A percentile compares a stretch with the other conserved stretches of the same genome.
Evolutionary conservation across 148 eudicot species (phyloP).

Genomic region (Euryodendron excelsum): DNA sequence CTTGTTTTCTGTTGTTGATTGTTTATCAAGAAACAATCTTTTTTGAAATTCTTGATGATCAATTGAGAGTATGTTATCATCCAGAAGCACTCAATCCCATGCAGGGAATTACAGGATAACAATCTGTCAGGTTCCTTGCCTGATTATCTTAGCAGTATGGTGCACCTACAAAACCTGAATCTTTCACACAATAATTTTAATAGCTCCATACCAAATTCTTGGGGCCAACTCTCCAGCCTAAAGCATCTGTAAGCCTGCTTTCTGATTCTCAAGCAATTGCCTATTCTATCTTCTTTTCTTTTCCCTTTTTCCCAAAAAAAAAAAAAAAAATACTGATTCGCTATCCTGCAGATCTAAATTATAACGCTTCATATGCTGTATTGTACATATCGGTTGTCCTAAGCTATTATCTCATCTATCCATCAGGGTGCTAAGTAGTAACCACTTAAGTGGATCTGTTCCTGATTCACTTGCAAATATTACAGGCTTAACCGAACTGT

Average conservation of each 20-base stretch:
- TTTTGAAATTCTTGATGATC: background rate
- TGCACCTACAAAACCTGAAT: conserved; percentile 60
- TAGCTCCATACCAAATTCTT: conserved; percentile 70
- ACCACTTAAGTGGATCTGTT: conserved; percentile 36
- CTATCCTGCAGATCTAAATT: background rate
- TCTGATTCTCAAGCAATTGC: conserved; percentile 2
- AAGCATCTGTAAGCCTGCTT: conserved; percentile 65
- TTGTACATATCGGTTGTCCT: background rate
- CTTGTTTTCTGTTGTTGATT: background rate
- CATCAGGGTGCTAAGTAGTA: conserved; percentile 36
- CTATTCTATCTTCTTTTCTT: background rate
- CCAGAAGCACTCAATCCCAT: conserved; percentile 6
- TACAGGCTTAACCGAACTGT: conserved; percentile 33
- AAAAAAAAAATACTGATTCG: background rate
- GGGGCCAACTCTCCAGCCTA: conserved; percentile 73
- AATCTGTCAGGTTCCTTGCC: conserved; percentile 74
- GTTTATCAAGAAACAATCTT: background rate
- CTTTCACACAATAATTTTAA: conserved; percentile 63
- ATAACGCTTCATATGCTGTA: background rate
- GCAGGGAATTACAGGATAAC: conserved; percentile 83
- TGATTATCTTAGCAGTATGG: conserved; percentile 59
- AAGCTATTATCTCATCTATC: conserved; percentile 7
- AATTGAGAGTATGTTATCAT: background rate
- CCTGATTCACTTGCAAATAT: conserved; percentile 39
- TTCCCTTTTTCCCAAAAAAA: too few relatives aligned